Evolutionary conservation across 1,284 basidiomycete genomes (phyloP), one percentile per base, ranked within the genome.

Genomic region (Porodaedalea pini): DNA sequence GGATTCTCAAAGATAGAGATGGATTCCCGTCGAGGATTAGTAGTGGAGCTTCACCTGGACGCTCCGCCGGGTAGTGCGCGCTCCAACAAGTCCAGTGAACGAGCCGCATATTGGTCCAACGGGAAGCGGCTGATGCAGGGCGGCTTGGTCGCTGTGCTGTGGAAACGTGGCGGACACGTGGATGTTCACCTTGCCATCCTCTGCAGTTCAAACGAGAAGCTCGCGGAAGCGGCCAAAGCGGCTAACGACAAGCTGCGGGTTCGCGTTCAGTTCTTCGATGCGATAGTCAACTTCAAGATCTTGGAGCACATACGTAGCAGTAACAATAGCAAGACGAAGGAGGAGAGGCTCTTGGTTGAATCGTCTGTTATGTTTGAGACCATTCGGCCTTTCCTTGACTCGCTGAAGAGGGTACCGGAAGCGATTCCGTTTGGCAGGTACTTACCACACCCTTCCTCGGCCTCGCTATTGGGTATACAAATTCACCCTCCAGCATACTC

Each of bases 311-410:
- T 80, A 19, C 65, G 63, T 44, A 63, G 54, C 11, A 51, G 29
- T 23, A 15, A 37, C 17, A 43, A n/a, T 23, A 51, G 60, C 45
- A 2, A 59, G 63, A 43, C 47, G 11, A 50, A 56, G 32, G 52
- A 62, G 2, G 61, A 60, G 2, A 54, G 63, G 47, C 45, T 84
- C 2, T 69, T 85, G 7, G 68, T 86, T n/a, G 85, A 87, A 60
- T 74, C 77, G 0, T 75, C 80, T 0, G 77, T 86, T 40, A 75
- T 87, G 73, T 85, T 78, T 55, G 83, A 84, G 57, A 70, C 81
- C 0, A 77, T 84, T 32, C 73, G 81, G 2, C 85, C 86, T 0
- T 86, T 86, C 68, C 71, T 88, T 7, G 74, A 83, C 49, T 75
- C 79, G 0, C 70, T 87, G 13, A 69, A 70, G 27, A 67, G 69